Conservation (phyloP, 2,329 filamentous ascomycete species). For the Mariannaea sp. region DNA sequence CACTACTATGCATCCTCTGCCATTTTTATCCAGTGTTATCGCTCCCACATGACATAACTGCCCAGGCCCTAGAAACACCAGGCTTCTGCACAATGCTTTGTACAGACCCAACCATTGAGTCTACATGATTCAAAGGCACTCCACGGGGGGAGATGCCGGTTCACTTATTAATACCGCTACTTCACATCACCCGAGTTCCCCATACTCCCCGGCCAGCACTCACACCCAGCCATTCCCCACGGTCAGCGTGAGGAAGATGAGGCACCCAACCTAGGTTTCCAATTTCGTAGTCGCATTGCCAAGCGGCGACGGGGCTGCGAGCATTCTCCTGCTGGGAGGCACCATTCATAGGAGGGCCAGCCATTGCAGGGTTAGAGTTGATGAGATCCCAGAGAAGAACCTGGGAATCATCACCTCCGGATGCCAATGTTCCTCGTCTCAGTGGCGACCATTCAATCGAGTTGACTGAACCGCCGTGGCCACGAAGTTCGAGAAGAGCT, state of each 20-base stretch:
- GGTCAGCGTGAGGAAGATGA: slow-evolving; percentile 68
- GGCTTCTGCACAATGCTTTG: slow-evolving; percentile 36
- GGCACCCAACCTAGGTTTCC: slow-evolving; percentile 86
- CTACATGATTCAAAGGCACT: slow-evolving; percentile 32
- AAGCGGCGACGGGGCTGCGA: slow-evolving; percentile 73
- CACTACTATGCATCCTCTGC: slow-evolving; percentile 8
- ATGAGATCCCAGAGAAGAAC: slow-evolving; percentile 94
- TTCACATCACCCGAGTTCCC: slow-evolving; percentile 63
- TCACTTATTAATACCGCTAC: slow-evolving; percentile 19
- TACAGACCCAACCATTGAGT: slow-evolving; percentile 31
- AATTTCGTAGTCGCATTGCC: slow-evolving; percentile 87
- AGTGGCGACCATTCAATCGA: slow-evolving; percentile 95
- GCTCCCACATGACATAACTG: slow-evolving; percentile 30
- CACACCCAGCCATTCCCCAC: slow-evolving; percentile 83
- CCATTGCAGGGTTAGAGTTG: slow-evolving; percentile 57
- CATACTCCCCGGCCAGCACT: slow-evolving; percentile 81
- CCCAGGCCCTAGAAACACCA: slow-evolving; percentile 34
- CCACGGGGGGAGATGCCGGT: slow-evolving; percentile 22
- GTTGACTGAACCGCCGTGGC: slow-evolving; percentile 84
- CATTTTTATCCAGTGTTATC: slow-evolving; percentile 30
- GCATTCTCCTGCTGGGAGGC: slow-evolving; percentile 58
- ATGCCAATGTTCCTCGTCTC: slow-evolving; percentile 85
- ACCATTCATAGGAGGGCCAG: slow-evolving; percentile 53
- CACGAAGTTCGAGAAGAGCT: slow-evolving; percentile 88
- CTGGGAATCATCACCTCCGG: slow-evolving; percentile 88